Base-by-base conservation (phyloP, 2,329 filamentous ascomycete species). In the Penicillium glabrum region DNA sequence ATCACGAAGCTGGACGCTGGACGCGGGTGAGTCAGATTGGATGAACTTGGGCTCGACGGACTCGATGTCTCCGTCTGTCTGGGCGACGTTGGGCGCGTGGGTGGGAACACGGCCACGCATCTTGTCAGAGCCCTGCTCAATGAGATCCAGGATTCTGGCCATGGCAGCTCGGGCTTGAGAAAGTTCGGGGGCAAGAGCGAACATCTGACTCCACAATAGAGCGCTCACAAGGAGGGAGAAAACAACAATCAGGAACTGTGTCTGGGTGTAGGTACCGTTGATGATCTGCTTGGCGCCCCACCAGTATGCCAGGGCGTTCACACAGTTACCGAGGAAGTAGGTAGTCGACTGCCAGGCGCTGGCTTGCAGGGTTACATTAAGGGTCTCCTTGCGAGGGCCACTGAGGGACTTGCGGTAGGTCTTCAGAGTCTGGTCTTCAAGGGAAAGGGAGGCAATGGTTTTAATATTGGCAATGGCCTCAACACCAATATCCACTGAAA, bases 221-320 rank as follows among this genome's bases (percentile, higher is more conserved):
- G 89, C 88, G 55, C 86, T 88, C 39, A 91, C 85, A 1, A 93
- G 81, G 64, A 93, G 83, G 5, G 88, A 82, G 6, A 89, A 81
- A 4, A 91, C 79, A 8, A 92, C 87, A 64, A 90, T 88, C 70
- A 92, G 86, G 75, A 91, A 92, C 51, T 85, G 75, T n/a, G 89
- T 82, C 31, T 86, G 84, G 44, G 83, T 83, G 62, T 88, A 88
- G 54, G 84, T 76, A 5, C 89, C 88, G 43, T 82, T 79, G 51
- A 86, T 82, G 57, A 92, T 89, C 60, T 86, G 84, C 64, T 84
- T 87, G 0, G 88, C 82, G 3, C 89, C 89, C 88, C 89, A 93
- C 88, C 89, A 93, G 72, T 91, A 92, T 0, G 88, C 87, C 53
- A 93, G 82, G 0, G 88, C 87, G 66, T 91, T 90, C 26, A 91